Percentiles rank a stretch among this genome's conserved stretches.
Evolutionary conservation across 2,329 filamentous ascomycete species (phyloP).

Genomic region (Ophiostoma piceae): DNA sequence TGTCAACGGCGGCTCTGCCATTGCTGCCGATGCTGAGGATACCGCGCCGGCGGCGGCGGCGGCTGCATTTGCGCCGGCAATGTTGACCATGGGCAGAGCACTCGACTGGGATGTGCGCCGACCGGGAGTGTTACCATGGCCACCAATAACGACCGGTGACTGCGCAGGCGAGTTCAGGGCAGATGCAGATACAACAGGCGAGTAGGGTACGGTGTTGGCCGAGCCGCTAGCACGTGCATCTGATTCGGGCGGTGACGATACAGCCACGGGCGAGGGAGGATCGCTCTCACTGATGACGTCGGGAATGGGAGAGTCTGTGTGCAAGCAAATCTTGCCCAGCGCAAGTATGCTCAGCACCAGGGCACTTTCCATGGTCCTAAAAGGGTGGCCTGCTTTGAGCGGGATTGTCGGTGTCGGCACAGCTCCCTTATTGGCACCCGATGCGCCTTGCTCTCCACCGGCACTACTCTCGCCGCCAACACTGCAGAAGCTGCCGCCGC

Average conservation of each 20-base stretch:
- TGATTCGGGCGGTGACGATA: constrained; percentile 28
- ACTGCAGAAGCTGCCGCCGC: background rate
- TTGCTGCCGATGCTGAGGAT: background rate
- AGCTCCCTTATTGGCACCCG: background rate
- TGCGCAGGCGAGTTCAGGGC: constrained; percentile 51
- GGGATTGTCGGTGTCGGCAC: constrained; percentile 25
- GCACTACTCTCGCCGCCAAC: constrained; percentile 22
- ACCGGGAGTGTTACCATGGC: constrained; percentile 43
- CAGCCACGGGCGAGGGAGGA: background rate
- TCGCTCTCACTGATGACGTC: constrained; percentile 51
- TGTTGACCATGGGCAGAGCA: background rate
- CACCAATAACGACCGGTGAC: constrained; percentile 40
- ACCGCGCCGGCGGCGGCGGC: background rate
- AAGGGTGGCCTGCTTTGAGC: constrained; percentile 46
- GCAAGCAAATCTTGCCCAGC: constrained; percentile 72
- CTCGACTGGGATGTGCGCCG: constrained; percentile 52
- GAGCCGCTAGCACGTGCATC: background rate
- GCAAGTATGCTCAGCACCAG: constrained; percentile 79
- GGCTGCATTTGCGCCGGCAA: constrained; percentile 13
- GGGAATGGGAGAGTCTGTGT: constrained; percentile 47
- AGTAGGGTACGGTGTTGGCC: constrained; percentile 44
- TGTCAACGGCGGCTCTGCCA: background rate
- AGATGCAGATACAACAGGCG: constrained; percentile 25
- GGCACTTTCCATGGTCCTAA: constrained; percentile 69
- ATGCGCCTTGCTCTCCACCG: constrained; percentile 13